These are phyloP conservation scores for Podospora pseudoanserina DNA, from an alignment of 495 filamentous ascomycete genomes.

Conservation along the genomic window DNA sequence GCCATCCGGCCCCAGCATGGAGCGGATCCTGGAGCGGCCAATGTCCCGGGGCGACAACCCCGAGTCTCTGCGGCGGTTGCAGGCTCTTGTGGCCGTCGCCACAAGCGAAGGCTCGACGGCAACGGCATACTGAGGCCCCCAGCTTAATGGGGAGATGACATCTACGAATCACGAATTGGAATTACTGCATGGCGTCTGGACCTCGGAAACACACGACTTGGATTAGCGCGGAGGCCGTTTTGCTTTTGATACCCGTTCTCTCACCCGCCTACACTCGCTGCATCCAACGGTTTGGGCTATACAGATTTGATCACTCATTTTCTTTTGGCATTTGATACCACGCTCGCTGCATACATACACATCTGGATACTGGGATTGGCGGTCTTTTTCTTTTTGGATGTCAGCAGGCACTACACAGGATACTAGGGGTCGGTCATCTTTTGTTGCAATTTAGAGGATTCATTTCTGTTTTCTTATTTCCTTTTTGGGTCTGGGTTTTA, in stretches of 20 bases:
- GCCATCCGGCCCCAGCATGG: constrained; percentile 1
- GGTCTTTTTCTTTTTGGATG: background rate
- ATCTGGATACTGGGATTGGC: background rate
- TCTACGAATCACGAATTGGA: background rate
- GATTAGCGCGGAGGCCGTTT: background rate
- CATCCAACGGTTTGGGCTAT: constrained; percentile 20
- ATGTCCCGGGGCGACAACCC: constrained; percentile 23
- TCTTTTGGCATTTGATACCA: constrained; percentile 16
- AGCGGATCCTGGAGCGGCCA: constrained; percentile 25
- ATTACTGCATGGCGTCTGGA: background rate
- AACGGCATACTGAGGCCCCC: constrained; percentile 39
- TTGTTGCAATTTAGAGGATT: constrained; percentile 7
- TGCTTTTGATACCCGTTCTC: background rate
- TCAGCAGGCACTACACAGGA: background rate
- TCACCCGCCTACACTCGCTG: constrained; percentile 26
- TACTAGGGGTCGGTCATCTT: background rate
- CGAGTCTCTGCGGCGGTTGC: constrained; percentile 61
- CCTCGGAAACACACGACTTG: background rate
- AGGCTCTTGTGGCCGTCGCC: constrained; percentile 85
- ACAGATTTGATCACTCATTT: constrained; percentile 17
- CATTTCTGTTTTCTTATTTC: constrained; percentile 7
- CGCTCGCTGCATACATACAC: constrained; percentile 16
- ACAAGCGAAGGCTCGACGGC: constrained; percentile 72
- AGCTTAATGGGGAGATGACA: background rate
- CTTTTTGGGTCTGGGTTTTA: constrained; percentile 4